A percentile compares a stretch with the other conserved stretches of the same genome.
phyloP scores from a whole-genome alignment of 257 asterid species.

The Solanum neorickii region DNA sequence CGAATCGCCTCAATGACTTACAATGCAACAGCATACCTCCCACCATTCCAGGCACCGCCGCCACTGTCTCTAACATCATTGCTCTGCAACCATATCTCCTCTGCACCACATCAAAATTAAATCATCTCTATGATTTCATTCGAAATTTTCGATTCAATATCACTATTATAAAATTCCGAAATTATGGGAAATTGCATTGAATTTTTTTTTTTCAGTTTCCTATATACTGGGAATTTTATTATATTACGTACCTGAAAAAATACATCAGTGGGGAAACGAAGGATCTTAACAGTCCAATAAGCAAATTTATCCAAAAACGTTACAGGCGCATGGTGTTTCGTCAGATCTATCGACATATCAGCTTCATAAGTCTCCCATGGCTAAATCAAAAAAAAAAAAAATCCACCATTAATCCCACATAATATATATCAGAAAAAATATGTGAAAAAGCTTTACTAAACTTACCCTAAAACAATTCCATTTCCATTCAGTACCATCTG shows the following conservation, averaged over 20 bases:
- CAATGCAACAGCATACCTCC: conserved; percentile 62
- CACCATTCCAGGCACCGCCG: conserved; percentile 74
- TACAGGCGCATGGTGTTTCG: conserved; percentile 56
- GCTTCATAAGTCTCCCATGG: conserved; percentile 52
- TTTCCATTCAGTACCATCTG: conserved; percentile 71
- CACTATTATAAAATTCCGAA: background rate
- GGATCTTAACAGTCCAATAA: conserved; percentile 52
- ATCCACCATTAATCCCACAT: background rate
- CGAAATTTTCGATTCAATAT: background rate
- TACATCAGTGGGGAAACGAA: conserved; percentile 60
- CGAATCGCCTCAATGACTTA: conserved; percentile 45
- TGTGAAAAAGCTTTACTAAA: background rate
- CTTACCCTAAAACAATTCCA: conserved; percentile 70
- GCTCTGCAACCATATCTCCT: conserved; percentile 66
- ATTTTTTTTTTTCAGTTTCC: background rate
- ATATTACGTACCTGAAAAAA: conserved; percentile 55
- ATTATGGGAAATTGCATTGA: background rate
- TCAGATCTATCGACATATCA: conserved; percentile 47
- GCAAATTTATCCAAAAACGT: conserved; percentile 76
- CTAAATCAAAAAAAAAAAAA: conserved; percentile 3
- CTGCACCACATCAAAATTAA: conserved; percentile 13
- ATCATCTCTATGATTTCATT: background rate
- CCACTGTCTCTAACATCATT: conserved; percentile 68
- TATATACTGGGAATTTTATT: background rate
- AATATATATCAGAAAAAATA: background rate